phyloP scores from a whole-genome alignment of 345 rosid genomes.

The Ceriops decandra region DNA sequence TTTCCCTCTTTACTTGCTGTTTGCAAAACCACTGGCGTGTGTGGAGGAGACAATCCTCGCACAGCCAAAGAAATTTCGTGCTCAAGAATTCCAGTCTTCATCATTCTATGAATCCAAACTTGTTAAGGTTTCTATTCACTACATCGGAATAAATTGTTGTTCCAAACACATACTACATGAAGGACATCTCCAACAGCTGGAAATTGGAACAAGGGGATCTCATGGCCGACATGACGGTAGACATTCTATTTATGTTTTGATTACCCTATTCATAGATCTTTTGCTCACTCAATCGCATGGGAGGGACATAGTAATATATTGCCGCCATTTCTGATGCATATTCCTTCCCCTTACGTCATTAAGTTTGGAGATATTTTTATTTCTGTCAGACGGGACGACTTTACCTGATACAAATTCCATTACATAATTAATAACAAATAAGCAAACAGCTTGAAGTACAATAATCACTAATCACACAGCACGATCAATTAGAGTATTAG shows the following conservation, averaged over 20 bases:
- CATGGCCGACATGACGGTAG: slow-evolving; percentile 30
- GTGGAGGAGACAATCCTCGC: slow-evolving; percentile 62
- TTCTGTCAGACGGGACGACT: too few relatives aligned
- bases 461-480: too few relatives aligned
- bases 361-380: too few relatives aligned
- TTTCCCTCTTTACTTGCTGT: slow-evolving; percentile 13
- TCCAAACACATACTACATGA: slow-evolving; percentile 19
- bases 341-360: too few relatives aligned
- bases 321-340: too few relatives aligned
- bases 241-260: slow-evolving; percentile 23
- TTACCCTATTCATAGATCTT: background rate
- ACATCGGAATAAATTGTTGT: slow-evolving; percentile 45
- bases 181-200: slow-evolving; percentile 28
- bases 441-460: too few relatives aligned
- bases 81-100: slow-evolving; percentile 61
- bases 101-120: slow-evolving; percentile 43
- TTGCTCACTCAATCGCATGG: background rate
- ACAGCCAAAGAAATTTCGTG: slow-evolving; percentile 53
- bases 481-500: too few relatives aligned
- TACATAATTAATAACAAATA: too few relatives aligned
- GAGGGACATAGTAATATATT: background rate
- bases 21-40: slow-evolving; percentile 51
- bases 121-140: slow-evolving; percentile 62
- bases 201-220: slow-evolving; percentile 31
- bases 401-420: too few relatives aligned